phyloP scores from a whole-genome alignment of 106 monocot species.

The Dioscorea zingiberensis region DNA sequence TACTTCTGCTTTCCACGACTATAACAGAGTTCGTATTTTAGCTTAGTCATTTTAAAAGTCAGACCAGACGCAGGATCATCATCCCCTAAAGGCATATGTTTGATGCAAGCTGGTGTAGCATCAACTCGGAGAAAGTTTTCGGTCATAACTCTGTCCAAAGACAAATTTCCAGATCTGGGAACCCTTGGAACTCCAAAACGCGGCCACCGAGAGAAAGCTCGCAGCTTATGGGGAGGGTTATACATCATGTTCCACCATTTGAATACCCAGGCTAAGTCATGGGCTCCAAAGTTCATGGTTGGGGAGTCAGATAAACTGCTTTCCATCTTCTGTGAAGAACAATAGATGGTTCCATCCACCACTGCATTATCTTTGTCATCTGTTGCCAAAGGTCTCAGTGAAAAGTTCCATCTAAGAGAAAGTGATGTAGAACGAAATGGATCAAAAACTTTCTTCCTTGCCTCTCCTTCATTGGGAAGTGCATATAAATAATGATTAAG shows the following conservation, averaged over 20 bases:
- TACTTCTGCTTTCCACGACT: constrained; percentile 89
- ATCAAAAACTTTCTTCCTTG: constrained; percentile 73
- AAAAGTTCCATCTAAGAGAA: constrained; percentile 79
- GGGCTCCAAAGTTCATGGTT: constrained; percentile 67
- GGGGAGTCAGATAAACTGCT: constrained; percentile 37
- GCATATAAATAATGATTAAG: constrained; percentile 91
- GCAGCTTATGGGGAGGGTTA: constrained; percentile 88
- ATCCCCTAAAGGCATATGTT: constrained; percentile 62
- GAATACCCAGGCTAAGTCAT: constrained; percentile 84
- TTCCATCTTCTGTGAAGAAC: constrained; percentile 19
- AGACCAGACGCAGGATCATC: constrained; percentile 94
- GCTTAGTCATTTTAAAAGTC: constrained; percentile 56
- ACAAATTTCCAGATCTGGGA: constrained; percentile 85
- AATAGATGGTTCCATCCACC: constrained; percentile 17
- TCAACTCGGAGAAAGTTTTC: constrained; percentile 85
- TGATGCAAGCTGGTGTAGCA: constrained; percentile 64
- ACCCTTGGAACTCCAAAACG: constrained; percentile 85
- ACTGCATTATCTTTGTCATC: constrained; percentile 13
- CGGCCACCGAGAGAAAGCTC: constrained; percentile 97
- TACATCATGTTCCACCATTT: constrained; percentile 86
- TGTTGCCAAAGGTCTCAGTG: constrained; percentile 35
- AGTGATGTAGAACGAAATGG: constrained; percentile 95
- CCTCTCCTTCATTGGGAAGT: constrained; percentile 76
- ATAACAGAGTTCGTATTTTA: constrained; percentile 83
- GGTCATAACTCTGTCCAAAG: constrained; percentile 95